Evolutionary conservation across 345 rosid genomes (phyloP).

Genomic region (Eucalyptus cloeziana): DNA sequence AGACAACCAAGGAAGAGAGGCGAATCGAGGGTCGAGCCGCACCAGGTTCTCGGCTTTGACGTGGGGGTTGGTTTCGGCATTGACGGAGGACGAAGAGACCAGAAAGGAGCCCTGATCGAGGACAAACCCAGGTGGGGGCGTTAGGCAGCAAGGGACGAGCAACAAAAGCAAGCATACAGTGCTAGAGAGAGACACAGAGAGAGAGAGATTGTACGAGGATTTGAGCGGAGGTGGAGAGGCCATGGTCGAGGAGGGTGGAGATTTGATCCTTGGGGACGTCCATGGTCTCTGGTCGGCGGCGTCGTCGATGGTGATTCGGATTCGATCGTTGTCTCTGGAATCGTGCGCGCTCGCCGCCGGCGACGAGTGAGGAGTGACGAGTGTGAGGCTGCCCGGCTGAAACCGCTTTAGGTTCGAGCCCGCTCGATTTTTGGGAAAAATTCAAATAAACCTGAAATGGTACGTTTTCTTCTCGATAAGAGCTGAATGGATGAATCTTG

Average conservation of each 20-base stretch:
- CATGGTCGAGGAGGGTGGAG: conserved; percentile 62
- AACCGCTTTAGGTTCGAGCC: too few species aligned
- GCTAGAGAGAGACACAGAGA: not conserved
- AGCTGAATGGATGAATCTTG: not conserved
- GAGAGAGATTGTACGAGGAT: conserved; percentile 35
- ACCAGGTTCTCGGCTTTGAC: conserved; percentile 92
- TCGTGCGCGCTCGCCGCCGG: not conserved
- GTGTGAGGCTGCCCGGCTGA: not conserved
- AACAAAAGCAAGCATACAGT: not conserved
- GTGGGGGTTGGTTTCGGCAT: conserved; percentile 65
- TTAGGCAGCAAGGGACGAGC: not conserved
- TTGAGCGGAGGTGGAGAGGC: conserved; percentile 71
- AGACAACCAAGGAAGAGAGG: not conserved
- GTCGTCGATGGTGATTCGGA: not conserved
- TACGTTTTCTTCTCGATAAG: not conserved
- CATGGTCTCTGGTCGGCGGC: conserved; percentile 11
- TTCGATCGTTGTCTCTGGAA: not conserved
- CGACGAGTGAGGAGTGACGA: not conserved
- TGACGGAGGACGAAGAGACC: conserved; percentile 66
- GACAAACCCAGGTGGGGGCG: not conserved
- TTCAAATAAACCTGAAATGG: not conserved
- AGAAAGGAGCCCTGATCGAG: conserved; percentile 65
- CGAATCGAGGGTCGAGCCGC: conserved; percentile 3
- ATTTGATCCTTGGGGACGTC: conserved; percentile 84
- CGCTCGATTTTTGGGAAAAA: not conserved